Evolutionary conservation across 371 early-diverging fungal species (phyloP).

Genomic region (Mucor sp.): DNA sequence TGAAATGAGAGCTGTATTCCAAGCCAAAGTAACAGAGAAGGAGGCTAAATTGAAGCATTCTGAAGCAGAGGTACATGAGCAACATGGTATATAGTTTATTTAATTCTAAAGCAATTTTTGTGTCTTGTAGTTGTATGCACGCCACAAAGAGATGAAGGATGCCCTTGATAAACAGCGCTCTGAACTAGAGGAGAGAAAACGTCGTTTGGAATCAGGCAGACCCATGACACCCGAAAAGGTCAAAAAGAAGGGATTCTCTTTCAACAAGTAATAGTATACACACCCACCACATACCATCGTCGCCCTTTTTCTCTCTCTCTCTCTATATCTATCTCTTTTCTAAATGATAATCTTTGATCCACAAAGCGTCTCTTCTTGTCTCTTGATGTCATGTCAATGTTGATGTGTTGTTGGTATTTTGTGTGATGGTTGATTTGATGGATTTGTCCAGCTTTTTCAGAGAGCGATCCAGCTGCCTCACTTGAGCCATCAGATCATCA

Average conservation of each 20-base stretch:
- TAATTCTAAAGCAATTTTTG: neutral
- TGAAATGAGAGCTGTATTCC: slow-evolving; percentile 97
- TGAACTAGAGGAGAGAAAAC: slow-evolving; percentile 93
- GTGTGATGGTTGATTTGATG: slow-evolving; percentile 10
- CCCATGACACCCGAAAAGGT: slow-evolving; percentile 86
- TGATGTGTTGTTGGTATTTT: neutral
- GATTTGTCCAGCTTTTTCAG: slow-evolving; percentile 17
- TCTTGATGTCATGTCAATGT: neutral
- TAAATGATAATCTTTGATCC: neutral
- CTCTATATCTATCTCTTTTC: neutral
- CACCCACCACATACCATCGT: neutral
- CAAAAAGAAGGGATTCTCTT: slow-evolving; percentile 77
- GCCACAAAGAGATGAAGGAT: slow-evolving; percentile 96
- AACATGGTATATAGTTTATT: neutral
- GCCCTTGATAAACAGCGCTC: slow-evolving; percentile 89
- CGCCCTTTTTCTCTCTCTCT: neutral
- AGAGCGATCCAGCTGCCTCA: slow-evolving; percentile 21
- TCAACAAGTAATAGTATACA: slow-evolving; percentile 50
- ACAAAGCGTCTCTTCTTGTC: neutral
- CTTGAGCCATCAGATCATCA: slow-evolving; percentile 32
- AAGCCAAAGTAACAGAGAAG: slow-evolving; percentile 97
- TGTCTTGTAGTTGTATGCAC: slow-evolving; percentile 71
- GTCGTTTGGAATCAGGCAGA: slow-evolving; percentile 78
- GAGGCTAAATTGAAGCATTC: slow-evolving; percentile 94
- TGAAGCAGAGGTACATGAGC: slow-evolving; percentile 79